Percentiles rank a stretch among this genome's conserved stretches.
Conservation (phyloP, 73 alveolate species). For the Paraurostyla sp. region DNA sequence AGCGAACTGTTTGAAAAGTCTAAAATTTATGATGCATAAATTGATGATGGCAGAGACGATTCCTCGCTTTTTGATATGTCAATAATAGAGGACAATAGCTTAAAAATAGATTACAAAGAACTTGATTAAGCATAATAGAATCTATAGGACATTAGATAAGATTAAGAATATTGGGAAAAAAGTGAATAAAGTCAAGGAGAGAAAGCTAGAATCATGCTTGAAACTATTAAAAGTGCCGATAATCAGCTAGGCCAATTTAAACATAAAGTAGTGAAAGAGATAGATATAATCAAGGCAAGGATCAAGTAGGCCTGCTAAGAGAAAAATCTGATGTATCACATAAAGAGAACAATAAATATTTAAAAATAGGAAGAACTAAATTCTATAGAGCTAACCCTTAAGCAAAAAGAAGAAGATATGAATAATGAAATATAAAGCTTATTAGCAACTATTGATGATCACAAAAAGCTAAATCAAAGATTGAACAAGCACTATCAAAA, state of each 20-base stretch:
- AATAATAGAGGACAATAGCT: background rate
- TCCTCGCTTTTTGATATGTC: background rate
- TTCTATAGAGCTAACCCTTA: background rate
- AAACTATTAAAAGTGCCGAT: no score
- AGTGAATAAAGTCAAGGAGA: no score
- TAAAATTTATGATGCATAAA: background rate
- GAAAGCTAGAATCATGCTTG: no score
- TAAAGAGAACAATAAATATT: background rate
- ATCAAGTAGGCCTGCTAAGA: no score
- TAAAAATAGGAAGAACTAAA: background rate
- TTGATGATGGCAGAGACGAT: background rate
- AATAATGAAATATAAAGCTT: background rate
- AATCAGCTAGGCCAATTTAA: no score
- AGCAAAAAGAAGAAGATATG: conserved; percentile 6
- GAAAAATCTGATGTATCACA: background rate
- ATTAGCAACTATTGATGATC: conserved; percentile 13
- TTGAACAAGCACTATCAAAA: conserved; percentile 3
- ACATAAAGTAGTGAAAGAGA: no score
- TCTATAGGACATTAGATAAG: no score
- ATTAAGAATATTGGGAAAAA: no score
- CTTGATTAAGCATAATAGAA: no score
- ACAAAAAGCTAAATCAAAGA: background rate
- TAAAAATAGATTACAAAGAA: no score
- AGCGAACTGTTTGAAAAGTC: background rate
- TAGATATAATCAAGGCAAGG: no score